Evolutionary conservation across 208 protist genomes (phyloP).

Genomic region (Wallacemonas sp.): DNA sequence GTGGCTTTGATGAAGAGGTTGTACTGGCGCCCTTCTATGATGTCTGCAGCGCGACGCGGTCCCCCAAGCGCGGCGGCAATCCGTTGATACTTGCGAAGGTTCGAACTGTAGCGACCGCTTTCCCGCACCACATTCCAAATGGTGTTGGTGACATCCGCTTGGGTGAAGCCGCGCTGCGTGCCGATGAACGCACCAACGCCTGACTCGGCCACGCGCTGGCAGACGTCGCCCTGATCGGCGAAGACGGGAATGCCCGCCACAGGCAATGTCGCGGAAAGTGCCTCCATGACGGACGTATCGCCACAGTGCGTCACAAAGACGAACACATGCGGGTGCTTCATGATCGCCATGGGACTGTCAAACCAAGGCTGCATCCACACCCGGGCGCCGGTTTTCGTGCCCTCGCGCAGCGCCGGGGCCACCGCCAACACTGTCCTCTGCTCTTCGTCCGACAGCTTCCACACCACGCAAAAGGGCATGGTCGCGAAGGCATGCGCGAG

Average conservation of each 20-base stretch:
- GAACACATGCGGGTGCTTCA: constrained; percentile 40
- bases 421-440: background rate
- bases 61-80: constrained; percentile 33
- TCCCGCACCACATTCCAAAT: constrained; percentile 13
- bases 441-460: constrained; percentile 27
- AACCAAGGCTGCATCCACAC: constrained; percentile 23
- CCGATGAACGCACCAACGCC: constrained; percentile 32
- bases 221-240: constrained; percentile 54
- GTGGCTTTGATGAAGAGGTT: constrained; percentile 37
- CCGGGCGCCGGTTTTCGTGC: background rate
- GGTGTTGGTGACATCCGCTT: constrained; percentile 18
- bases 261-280: constrained; percentile 36
- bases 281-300: constrained; percentile 40
- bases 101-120: constrained; percentile 3
- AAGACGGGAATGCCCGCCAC: constrained; percentile 49
- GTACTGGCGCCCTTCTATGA: constrained; percentile 40
- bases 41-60: constrained; percentile 35
- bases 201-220: constrained; percentile 44
- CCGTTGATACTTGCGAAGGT: constrained; percentile 21
- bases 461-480: constrained; percentile 49
- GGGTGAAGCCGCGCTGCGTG: constrained; percentile 26
- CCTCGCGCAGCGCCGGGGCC: background rate
- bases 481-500: constrained; percentile 25
- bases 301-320: constrained; percentile 53
- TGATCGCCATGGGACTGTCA: constrained; percentile 27